Conservation (phyloP, 495 filamentous ascomycete genomes). For the Penicillium angulare region DNA sequence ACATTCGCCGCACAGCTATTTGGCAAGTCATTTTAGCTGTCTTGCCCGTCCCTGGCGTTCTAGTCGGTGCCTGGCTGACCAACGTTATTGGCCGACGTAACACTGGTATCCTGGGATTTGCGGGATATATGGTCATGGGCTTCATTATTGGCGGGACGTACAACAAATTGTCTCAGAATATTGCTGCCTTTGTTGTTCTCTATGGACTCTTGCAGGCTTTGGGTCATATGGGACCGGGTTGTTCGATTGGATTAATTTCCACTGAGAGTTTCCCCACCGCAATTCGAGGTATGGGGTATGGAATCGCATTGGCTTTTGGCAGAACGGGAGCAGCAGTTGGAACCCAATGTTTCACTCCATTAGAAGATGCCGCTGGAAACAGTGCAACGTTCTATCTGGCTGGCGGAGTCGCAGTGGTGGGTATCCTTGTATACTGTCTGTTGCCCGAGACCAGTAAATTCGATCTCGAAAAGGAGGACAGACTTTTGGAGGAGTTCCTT, state of each 20-base stretch:
- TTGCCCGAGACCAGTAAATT: constrained; percentile 34
- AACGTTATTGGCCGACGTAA: constrained; percentile 32
- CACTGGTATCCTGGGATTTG: constrained; percentile 35
- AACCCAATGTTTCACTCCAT: constrained; percentile 34
- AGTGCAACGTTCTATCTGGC: constrained; percentile 35
- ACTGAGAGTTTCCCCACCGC: constrained; percentile 36
- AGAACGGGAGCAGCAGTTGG: constrained; percentile 35
- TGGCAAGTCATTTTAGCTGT: constrained; percentile 39
- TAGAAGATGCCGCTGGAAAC: constrained; percentile 25
- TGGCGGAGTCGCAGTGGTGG: constrained; percentile 28
- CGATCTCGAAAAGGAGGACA: constrained; percentile 32
- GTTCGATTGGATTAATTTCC: constrained; percentile 35
- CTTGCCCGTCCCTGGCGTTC: constrained; percentile 35
- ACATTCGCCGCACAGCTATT: constrained; percentile 32
- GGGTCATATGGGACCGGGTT: constrained; percentile 37
- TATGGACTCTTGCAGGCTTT: constrained; percentile 36
- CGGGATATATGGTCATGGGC: constrained; percentile 32
- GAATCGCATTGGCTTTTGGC: constrained; percentile 35
- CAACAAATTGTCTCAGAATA: constrained; percentile 24
- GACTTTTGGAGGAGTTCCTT: constrained; percentile 23
- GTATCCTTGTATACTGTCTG: constrained; percentile 30
- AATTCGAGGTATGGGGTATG: constrained; percentile 37
- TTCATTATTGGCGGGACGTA: constrained; percentile 37
- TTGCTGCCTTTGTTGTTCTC: constrained; percentile 37
- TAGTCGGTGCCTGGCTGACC: constrained; percentile 33